These are phyloP conservation scores for Talaromyces ruber DNA, from an alignment of 495 filamentous ascomycete species.

Conservation along the genomic window DNA sequence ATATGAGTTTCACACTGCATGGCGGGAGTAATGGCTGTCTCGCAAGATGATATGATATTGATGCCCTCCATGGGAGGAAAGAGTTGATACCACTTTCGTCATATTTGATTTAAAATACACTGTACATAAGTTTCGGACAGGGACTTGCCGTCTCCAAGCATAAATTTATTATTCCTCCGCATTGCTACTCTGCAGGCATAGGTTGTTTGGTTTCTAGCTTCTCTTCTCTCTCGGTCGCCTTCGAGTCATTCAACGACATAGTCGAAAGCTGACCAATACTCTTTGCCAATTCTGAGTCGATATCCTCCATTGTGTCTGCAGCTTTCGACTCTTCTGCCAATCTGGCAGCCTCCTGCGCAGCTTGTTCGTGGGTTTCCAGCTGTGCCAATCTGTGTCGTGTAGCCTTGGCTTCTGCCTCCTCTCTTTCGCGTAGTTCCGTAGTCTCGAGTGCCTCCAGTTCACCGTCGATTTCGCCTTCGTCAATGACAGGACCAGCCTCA, in stretches of 20 bases:
- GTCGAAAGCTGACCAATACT: slow-evolving; percentile 31
- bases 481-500: slow-evolving; percentile 51
- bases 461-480: slow-evolving; percentile 81
- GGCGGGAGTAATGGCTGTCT: not conserved
- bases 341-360: slow-evolving; percentile 23
- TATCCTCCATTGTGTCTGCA: slow-evolving; percentile 7
- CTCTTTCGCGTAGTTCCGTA: slow-evolving; percentile 49
- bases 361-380: slow-evolving; percentile 31
- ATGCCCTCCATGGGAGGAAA: not conserved
- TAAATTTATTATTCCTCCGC: not conserved
- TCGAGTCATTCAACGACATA: slow-evolving; percentile 34
- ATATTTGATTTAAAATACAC: not conserved
- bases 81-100: not conserved
- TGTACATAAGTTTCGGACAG: not conserved
- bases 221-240: slow-evolving; percentile 13
- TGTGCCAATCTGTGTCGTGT: slow-evolving; percentile 37
- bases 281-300: slow-evolving; percentile 26
- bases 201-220: slow-evolving; percentile 7
- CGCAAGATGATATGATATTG: not conserved
- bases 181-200: slow-evolving; percentile 2
- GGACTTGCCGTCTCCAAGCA: not conserved
- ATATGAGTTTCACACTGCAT: not conserved
- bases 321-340: slow-evolving; percentile 13
- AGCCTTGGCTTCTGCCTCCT: slow-evolving; percentile 39
- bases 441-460: slow-evolving; percentile 73